Conservation (phyloP, 257 asterid species). For the Solanum medicagineum region DNA sequence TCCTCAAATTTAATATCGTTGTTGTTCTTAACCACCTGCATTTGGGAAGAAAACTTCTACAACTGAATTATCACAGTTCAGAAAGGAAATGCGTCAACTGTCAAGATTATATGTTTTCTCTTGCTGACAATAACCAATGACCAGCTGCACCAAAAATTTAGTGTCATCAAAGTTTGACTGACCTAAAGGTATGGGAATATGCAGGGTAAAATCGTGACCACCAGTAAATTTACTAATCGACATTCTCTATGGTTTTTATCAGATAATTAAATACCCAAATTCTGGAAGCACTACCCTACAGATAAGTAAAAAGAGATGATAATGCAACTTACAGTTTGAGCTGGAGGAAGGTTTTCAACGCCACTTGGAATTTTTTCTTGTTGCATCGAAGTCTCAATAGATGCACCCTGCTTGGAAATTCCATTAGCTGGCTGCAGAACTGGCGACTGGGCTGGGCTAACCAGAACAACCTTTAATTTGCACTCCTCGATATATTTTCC, state of each 20-base stretch:
- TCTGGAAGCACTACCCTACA: neutral
- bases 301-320: neutral
- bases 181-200: neutral
- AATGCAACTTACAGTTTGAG: slow-evolving; percentile 28
- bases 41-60: slow-evolving; percentile 1
- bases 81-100: neutral
- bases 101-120: neutral
- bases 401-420: slow-evolving; percentile 32
- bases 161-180: neutral
- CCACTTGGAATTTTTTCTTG: slow-evolving; percentile 33
- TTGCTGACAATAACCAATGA: neutral
- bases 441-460: slow-evolving; percentile 40
- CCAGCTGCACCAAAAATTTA: neutral
- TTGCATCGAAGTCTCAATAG: slow-evolving; percentile 14
- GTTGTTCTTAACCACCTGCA: slow-evolving; percentile 25
- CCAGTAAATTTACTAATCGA: neutral
- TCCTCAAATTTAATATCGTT: slow-evolving; percentile 26
- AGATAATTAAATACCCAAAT: neutral
- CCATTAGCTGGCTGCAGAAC: slow-evolving; percentile 30
- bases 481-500: slow-evolving; percentile 58
- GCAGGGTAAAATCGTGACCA: neutral
- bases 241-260: neutral
- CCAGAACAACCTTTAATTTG: slow-evolving; percentile 67
- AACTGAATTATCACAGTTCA: neutral
- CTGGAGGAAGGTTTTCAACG: slow-evolving; percentile 33